A percentile compares a stretch with the other conserved stretches of the same genome.
Conservation (phyloP, 495 filamentous ascomycete species). For the Staphylotrichum longicolle region DNA sequence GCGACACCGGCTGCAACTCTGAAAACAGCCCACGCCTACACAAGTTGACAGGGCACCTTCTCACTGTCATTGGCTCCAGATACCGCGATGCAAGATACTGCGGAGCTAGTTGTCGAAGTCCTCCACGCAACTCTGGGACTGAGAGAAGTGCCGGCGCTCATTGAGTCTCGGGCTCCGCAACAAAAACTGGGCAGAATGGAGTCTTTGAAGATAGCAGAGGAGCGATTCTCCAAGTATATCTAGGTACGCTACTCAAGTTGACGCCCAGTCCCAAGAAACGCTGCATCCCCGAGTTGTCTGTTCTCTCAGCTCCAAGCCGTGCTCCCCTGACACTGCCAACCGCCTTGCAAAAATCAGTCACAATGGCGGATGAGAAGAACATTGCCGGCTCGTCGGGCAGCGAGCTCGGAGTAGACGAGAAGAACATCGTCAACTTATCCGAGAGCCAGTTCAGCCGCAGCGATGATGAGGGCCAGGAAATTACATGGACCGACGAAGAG, state of each 20-base stretch:
- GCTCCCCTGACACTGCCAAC: neutral
- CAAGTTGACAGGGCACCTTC: neutral
- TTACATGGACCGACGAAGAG: constrained; percentile 39
- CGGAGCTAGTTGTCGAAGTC: no score
- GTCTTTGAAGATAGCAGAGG: no score
- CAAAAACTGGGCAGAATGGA: neutral
- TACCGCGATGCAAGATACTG: neutral
- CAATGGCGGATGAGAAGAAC: constrained; percentile 13
- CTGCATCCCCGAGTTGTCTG: no score
- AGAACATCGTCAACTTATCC: constrained; percentile 17
- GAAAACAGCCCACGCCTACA: neutral
- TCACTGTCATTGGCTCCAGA: constrained; percentile 7
- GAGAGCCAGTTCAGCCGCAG: constrained; percentile 26
- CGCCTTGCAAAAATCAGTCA: neutral
- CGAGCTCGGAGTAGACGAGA: constrained; percentile 16
- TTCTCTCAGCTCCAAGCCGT: no score
- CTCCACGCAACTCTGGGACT: no score
- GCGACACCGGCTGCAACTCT: neutral
- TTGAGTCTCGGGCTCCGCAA: no score
- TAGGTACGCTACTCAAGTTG: neutral
- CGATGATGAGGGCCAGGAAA: constrained; percentile 27
- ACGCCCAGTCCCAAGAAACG: no score
- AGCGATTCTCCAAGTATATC: neutral
- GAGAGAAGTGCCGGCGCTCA: no score
- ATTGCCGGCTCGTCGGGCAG: no score